Evolutionary conservation across 2,329 filamentous ascomycete genomes (phyloP).

Genomic region (Byssoonygena ceratinophila): DNA sequence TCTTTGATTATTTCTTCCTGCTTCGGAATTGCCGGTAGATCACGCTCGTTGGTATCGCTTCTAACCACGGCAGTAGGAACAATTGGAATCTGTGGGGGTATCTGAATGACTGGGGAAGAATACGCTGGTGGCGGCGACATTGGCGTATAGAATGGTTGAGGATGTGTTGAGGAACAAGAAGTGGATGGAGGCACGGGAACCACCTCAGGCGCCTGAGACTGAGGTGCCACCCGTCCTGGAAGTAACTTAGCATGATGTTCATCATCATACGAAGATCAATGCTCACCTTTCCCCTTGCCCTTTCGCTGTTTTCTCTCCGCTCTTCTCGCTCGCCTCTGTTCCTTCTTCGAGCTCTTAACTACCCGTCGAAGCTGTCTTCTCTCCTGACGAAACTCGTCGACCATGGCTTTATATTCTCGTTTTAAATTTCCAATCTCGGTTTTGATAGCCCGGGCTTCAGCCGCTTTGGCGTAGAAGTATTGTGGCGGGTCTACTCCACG

Average conservation of each 20-base stretch:
- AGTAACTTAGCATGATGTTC: no score
- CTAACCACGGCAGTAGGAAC: not conserved
- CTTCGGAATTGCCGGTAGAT: not conserved
- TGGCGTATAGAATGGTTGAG: not conserved
- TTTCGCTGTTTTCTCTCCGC: conserved; percentile 13
- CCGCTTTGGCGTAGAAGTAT: conserved; percentile 12
- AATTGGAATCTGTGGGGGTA: not conserved
- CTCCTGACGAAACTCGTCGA: conserved; percentile 23
- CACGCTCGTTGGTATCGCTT: not conserved
- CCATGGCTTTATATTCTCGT: conserved; percentile 30
- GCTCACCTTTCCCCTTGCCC: conserved; percentile 11
- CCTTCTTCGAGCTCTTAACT: conserved; percentile 16
- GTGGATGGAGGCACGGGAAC: not conserved
- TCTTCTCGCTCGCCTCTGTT: conserved; percentile 14
- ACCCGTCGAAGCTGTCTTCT: conserved; percentile 19
- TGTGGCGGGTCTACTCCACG: not conserved
- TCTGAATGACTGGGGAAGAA: not conserved
- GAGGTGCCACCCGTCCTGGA: no score
- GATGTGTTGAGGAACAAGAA: not conserved
- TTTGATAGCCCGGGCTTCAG: conserved; percentile 27
- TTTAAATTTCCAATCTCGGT: conserved; percentile 30
- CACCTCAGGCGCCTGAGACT: not conserved
- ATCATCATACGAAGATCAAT: no score
- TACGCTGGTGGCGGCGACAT: not conserved
- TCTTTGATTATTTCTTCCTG: not conserved